These are phyloP conservation scores for Moesziomyces antarcticus DNA, from an alignment of 1,284 basidiomycete genomes.

Conservation along the genomic window DNA sequence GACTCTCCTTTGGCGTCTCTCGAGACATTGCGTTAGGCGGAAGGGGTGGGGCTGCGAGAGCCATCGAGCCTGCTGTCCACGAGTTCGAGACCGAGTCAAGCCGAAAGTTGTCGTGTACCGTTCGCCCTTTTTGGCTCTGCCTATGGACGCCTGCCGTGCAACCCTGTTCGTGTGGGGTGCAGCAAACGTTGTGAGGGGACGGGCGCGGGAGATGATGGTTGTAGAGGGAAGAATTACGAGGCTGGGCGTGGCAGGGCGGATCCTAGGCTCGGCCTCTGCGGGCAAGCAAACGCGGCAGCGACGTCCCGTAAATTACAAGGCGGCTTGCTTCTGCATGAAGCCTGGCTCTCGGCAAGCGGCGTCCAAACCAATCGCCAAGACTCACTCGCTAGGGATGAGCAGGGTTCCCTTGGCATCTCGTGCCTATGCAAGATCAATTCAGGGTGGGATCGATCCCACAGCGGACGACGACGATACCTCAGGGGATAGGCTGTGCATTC, in stretches of 20 bases:
- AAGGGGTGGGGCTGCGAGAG: conserved; percentile 1
- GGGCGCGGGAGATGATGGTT: too few relatives aligned
- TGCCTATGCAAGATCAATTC: neutral
- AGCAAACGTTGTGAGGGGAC: too few relatives aligned
- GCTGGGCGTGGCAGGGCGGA: too few relatives aligned
- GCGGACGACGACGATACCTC: neutral
- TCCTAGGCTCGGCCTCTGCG: too few relatives aligned
- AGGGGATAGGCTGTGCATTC: neutral
- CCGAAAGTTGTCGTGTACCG: neutral
- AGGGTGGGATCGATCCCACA: neutral
- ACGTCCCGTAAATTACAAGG: too few relatives aligned
- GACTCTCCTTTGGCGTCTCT: conserved; percentile 11
- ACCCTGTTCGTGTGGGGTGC: too few relatives aligned
- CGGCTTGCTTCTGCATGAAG: neutral
- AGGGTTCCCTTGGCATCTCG: neutral
- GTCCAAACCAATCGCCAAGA: neutral
- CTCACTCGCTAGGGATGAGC: neutral
- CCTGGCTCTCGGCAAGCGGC: neutral
- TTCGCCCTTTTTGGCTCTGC: neutral
- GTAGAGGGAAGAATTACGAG: too few relatives aligned
- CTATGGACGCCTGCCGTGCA: too few relatives aligned
- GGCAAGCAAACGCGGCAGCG: too few relatives aligned
- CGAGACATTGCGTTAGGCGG: conserved; percentile 13
- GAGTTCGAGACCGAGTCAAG: neutral
- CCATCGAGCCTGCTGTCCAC: conserved; percentile 5